A percentile compares a stretch with the other conserved stretches of the same genome.
Conservation (phyloP, 257 asterid genomes). For the Eucommia ulmoides region DNA sequence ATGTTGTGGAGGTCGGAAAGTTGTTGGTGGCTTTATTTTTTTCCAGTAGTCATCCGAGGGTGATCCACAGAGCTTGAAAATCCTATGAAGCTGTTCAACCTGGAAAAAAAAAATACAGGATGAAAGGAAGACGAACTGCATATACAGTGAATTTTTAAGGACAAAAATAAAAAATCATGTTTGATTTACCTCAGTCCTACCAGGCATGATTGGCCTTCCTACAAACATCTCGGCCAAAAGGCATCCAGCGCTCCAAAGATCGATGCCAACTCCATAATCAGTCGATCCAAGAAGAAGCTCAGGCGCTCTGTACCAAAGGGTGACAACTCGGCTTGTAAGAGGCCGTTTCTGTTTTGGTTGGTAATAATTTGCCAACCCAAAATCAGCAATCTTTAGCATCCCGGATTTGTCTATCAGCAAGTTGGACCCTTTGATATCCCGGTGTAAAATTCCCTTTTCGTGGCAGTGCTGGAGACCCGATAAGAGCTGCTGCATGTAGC, state of each 20-base stretch:
- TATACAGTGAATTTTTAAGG: background rate
- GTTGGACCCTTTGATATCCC: slow-evolving; percentile 71
- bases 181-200: slow-evolving; percentile 59
- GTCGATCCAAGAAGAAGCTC: slow-evolving; percentile 62
- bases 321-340: slow-evolving; percentile 65
- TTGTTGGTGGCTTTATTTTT: slow-evolving; percentile 58
- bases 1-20: slow-evolving; percentile 52
- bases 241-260: slow-evolving; percentile 84
- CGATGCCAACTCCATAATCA: slow-evolving; percentile 71
- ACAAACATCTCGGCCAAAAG: slow-evolving; percentile 62
- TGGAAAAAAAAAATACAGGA: slow-evolving; percentile 6
- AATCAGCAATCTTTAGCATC: slow-evolving; percentile 69
- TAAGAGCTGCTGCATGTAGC: slow-evolving; percentile 71
- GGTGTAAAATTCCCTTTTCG: slow-evolving; percentile 60
- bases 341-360: slow-evolving; percentile 26
- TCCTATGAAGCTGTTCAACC: slow-evolving; percentile 81
- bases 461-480: slow-evolving; percentile 76
- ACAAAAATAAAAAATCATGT: background rate
- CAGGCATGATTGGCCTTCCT: slow-evolving; percentile 71
- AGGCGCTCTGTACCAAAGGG: slow-evolving; percentile 85
- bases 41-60: slow-evolving; percentile 76
- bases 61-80: slow-evolving; percentile 75
- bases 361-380: slow-evolving; percentile 60
- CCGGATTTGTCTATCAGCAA: slow-evolving; percentile 59
- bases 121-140: background rate